Conservation (phyloP, 2,329 filamentous ascomycete species). For the Penicillium glabrum region DNA sequence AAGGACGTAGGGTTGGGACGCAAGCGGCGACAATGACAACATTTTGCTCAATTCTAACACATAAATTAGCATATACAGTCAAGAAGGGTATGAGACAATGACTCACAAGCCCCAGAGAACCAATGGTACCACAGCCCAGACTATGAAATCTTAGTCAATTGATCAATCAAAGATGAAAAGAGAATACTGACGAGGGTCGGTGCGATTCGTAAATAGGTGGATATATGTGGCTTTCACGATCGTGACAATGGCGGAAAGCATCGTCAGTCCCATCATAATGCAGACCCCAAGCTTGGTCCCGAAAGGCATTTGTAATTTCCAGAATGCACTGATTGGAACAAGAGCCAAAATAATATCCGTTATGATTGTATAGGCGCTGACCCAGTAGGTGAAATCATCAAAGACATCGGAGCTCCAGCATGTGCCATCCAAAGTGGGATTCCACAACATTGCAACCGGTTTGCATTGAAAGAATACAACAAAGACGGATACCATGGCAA, state of each 20-base stretch:
- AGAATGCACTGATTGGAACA: constrained; percentile 25
- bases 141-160: not conserved
- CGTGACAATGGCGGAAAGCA: constrained; percentile 28
- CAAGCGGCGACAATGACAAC: constrained; percentile 31
- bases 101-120: constrained; percentile 22
- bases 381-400: constrained; percentile 24
- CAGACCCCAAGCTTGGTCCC: constrained; percentile 25
- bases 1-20: constrained; percentile 26
- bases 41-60: constrained; percentile 26
- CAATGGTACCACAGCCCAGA: constrained; percentile 17
- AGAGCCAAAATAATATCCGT: constrained; percentile 29
- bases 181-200: constrained; percentile 24
- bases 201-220: constrained; percentile 21
- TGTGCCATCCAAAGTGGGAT: constrained; percentile 12
- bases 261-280: constrained; percentile 29
- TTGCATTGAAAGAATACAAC: constrained; percentile 28
- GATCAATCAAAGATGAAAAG: not conserved
- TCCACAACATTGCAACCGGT: constrained; percentile 22
- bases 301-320: constrained; percentile 26
- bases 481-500: constrained; percentile 24
- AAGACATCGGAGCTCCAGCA: constrained; percentile 26
- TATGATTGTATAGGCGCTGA: constrained; percentile 27
- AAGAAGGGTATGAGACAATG: not conserved
- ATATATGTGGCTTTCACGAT: constrained; percentile 29
- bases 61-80: not conserved